phyloP scores from a whole-genome alignment of 441 rosid species.

The Viola pubescens region DNA sequence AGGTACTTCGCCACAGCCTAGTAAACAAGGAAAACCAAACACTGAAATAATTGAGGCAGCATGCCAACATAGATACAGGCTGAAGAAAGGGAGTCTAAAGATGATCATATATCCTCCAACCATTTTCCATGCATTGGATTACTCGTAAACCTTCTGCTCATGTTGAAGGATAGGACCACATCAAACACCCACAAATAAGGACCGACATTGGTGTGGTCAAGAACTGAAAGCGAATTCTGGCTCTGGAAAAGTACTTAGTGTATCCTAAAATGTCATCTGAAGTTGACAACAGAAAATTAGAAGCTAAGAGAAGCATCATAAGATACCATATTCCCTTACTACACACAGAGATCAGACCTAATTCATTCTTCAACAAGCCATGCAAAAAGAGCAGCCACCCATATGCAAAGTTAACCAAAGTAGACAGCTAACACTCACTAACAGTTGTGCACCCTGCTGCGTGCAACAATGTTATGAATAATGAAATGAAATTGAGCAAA shows the following conservation, averaged over 20 bases:
- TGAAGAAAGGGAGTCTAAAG: neutral
- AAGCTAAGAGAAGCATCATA: constrained; percentile 2
- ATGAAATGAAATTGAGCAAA: no score
- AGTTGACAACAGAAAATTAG: neutral
- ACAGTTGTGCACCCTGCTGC: no score
- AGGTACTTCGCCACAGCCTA: neutral
- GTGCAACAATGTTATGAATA: no score
- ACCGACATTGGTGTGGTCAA: neutral
- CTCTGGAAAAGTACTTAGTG: neutral
- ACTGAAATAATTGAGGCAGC: neutral
- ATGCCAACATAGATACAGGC: neutral
- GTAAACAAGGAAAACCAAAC: neutral
- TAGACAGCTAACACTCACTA: neutral
- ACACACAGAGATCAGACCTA: neutral
- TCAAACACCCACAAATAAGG: neutral
- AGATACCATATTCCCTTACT: neutral
- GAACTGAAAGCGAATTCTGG: neutral
- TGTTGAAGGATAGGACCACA: neutral
- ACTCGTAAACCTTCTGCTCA: constrained; percentile 1
- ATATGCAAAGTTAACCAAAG: neutral
- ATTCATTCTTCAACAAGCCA: neutral
- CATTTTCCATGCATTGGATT: no score
- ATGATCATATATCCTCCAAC: neutral
- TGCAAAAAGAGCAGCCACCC: neutral
- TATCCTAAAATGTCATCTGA: neutral